A percentile compares a stretch with the other conserved stretches of the same genome.
Evolutionary conservation across 2,329 filamentous ascomycete species (phyloP).

Genomic region (Pseudonectria foliicola): DNA sequence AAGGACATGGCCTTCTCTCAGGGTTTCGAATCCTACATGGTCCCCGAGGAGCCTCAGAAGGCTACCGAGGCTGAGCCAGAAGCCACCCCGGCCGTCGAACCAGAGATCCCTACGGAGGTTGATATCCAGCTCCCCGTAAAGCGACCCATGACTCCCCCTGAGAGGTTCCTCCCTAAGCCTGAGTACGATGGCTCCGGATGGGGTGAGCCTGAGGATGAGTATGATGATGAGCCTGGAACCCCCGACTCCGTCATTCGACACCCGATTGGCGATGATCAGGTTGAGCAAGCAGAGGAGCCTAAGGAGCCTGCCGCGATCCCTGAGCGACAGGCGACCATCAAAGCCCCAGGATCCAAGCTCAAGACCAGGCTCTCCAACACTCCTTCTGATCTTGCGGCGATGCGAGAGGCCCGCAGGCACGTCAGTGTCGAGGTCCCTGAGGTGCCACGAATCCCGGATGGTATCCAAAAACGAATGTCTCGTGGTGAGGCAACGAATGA

Average conservation of each 20-base stretch:
- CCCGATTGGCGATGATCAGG: slow-evolving; percentile 41
- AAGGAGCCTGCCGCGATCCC: slow-evolving; percentile 61
- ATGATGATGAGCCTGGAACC: slow-evolving; percentile 58
- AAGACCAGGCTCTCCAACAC: slow-evolving; percentile 87
- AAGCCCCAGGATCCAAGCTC: slow-evolving; percentile 75
- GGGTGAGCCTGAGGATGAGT: slow-evolving; percentile 46
- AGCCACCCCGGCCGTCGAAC: slow-evolving; percentile 7
- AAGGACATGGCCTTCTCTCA: slow-evolving; percentile 34
- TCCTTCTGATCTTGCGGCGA: slow-evolving; percentile 72
- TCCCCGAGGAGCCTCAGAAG: slow-evolving; percentile 19
- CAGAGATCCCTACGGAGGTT: slow-evolving; percentile 24
- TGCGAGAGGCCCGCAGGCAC: slow-evolving; percentile 79
- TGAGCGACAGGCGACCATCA: slow-evolving; percentile 80
- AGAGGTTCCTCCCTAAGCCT: slow-evolving; percentile 46
- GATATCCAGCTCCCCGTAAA: slow-evolving; percentile 31
- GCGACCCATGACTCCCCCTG: slow-evolving; percentile 45
- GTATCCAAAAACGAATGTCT: slow-evolving; percentile 50
- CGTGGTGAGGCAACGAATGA: slow-evolving; percentile 35
- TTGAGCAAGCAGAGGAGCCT: slow-evolving; percentile 32
- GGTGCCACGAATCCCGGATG: slow-evolving; percentile 54
- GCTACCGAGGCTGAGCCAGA: slow-evolving; percentile 9
- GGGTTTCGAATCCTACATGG: slow-evolving; percentile 41
- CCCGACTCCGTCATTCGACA: slow-evolving; percentile 89
- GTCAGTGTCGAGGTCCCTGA: slow-evolving; percentile 67
- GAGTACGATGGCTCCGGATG: slow-evolving; percentile 59